Evolutionary conservation across 345 rosid species (phyloP).

Genomic region (Conringia planisiliqua): DNA sequence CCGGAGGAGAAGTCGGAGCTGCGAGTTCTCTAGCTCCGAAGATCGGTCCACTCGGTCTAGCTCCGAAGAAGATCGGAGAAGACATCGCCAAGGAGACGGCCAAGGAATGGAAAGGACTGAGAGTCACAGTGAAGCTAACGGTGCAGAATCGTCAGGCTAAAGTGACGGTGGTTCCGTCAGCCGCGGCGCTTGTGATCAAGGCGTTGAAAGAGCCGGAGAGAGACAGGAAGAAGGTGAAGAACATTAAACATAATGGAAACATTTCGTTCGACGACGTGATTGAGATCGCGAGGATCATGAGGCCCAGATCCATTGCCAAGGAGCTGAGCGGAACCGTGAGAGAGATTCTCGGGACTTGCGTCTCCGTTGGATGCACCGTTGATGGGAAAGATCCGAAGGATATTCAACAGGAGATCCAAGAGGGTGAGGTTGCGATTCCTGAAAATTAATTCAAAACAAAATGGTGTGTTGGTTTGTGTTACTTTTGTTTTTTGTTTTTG

Average conservation of each 20-base stretch:
- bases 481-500: background rate
- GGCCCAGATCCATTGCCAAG: slow-evolving; percentile 68
- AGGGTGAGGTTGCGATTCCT: slow-evolving; percentile 61
- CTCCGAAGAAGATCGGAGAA: slow-evolving; percentile 83
- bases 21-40: slow-evolving; percentile 66
- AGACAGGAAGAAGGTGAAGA: slow-evolving; percentile 74
- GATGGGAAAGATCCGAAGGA: slow-evolving; percentile 71
- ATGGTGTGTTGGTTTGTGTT: background rate
- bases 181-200: slow-evolving; percentile 74
- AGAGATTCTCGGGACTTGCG: slow-evolving; percentile 75
- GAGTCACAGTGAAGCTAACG: slow-evolving; percentile 75
- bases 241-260: slow-evolving; percentile 63
- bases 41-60: slow-evolving; percentile 77
- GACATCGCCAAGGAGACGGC: slow-evolving; percentile 61
- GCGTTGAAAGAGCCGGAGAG: slow-evolving; percentile 79
- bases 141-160: slow-evolving; percentile 88
- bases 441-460: slow-evolving; percentile 27
- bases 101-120: slow-evolving; percentile 65
- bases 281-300: slow-evolving; percentile 72
- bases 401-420: slow-evolving; percentile 61
- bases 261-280: slow-evolving; percentile 67
- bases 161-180: slow-evolving; percentile 75
- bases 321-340: slow-evolving; percentile 61
- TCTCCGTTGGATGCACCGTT: slow-evolving; percentile 70
- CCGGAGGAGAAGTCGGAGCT: slow-evolving; percentile 60